Evolutionary conservation across 202 grass and related monocot genomes (phyloP).

Genomic region (Panicum virgatum): DNA sequence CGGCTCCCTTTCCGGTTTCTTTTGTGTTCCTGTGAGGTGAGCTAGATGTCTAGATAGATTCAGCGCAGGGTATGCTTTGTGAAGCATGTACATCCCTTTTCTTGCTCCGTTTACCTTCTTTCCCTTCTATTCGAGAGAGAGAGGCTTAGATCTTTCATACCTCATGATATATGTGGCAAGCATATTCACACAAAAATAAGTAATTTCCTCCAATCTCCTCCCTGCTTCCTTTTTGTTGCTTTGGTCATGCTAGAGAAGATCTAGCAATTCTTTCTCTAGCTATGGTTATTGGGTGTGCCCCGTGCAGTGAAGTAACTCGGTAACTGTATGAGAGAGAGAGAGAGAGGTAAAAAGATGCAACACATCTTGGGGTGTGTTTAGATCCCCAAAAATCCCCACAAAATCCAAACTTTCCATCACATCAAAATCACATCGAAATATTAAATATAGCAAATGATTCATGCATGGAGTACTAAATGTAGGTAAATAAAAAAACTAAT

Average conservation of each 20-base stretch:
- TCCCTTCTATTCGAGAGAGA: conserved; percentile 21
- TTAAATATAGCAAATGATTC: too few species aligned
- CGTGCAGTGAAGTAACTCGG: conserved; percentile 25
- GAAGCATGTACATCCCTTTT: conserved; percentile 48
- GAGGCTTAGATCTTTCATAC: conserved; percentile 34
- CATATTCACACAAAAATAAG: conserved; percentile 30
- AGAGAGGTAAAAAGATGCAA: conserved; percentile 7
- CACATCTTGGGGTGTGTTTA: too few species aligned
- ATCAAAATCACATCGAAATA: too few species aligned
- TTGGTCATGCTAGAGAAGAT: conserved; percentile 47
- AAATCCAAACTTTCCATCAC: too few species aligned
- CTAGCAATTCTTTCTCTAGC: background rate
- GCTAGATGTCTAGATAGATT: conserved; percentile 69
- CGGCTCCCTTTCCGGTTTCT: conserved; percentile 40
- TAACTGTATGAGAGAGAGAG: conserved; percentile 13
- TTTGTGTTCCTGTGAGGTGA: conserved; percentile 42
- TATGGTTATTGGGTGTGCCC: background rate
- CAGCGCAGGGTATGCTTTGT: conserved; percentile 58
- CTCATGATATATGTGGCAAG: conserved; percentile 23
- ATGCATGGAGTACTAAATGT: too few species aligned
- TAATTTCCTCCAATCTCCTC: background rate
- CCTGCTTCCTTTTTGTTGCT: conserved; percentile 40
- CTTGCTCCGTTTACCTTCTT: conserved; percentile 67
- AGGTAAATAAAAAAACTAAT: too few species aligned
- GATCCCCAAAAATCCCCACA: too few species aligned